phyloP scores from a whole-genome alignment of 371 early-diverging fungal genomes.

The Scutellospora calospora region DNA sequence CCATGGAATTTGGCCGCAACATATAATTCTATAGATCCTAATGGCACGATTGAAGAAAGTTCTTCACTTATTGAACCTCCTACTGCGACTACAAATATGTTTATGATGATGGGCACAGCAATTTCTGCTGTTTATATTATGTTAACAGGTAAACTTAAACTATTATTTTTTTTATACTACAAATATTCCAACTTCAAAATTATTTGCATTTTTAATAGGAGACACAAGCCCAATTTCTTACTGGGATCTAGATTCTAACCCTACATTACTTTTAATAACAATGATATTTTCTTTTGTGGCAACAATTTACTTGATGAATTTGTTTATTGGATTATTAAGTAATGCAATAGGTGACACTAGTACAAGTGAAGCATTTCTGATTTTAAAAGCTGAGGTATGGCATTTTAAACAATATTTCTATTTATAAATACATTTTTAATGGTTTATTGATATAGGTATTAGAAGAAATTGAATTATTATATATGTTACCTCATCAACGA shows the following conservation, averaged over 20 bases:
- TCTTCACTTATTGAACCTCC: not conserved
- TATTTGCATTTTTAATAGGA: slow-evolving; percentile 1
- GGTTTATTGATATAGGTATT: not conserved
- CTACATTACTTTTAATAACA: not conserved
- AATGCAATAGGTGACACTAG: not conserved
- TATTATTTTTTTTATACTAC: no score
- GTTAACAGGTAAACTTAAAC: slow-evolving; percentile 20
- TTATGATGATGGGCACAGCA: not conserved
- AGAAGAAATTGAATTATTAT: not conserved
- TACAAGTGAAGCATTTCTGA: not conserved
- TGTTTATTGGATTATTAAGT: slow-evolving; percentile 24
- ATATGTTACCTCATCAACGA: slow-evolving; percentile 17
- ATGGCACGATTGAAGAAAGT: not conserved
- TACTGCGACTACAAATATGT: slow-evolving; percentile 13
- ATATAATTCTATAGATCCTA: not conserved
- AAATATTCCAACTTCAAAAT: no score
- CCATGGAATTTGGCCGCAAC: not conserved
- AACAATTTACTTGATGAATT: slow-evolving; percentile 12
- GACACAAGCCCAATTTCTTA: not conserved
- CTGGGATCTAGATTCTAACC: not conserved
- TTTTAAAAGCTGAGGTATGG: slow-evolving; percentile 15
- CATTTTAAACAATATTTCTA: no score
- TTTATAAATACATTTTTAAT: not conserved
- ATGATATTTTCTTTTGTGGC: slow-evolving; percentile 2
- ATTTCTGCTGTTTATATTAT: not conserved